Evolutionary conservation across 2,329 filamentous ascomycete species (phyloP), one percentile per base, ranked within the genome.

Genomic region (Apiospora kogelbergensis): DNA sequence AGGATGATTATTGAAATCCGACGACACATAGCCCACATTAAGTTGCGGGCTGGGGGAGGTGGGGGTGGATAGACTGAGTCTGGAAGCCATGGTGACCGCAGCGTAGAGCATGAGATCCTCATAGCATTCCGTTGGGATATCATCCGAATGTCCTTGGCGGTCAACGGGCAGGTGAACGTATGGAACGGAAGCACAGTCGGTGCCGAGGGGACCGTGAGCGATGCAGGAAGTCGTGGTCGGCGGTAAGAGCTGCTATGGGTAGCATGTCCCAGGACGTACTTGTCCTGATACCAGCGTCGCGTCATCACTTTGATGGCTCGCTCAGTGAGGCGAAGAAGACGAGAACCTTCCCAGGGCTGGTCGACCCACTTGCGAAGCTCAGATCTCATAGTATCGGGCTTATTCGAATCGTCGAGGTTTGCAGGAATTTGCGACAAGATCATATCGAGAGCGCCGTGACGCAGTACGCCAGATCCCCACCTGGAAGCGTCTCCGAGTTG

Each of bases 1-100:
- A 4, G 96, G 96, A 78, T 99, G 96, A 75, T 99, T 99, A 78
- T 99, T 99, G 81, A 99, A 99, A 80, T 99, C 96, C 0, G 96
- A 98, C 3, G 96, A 98, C 45, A 99, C 90, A 79, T 99, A 99
- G 63, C 96, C 96, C 70, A 99, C 90, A 73, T 94, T 95, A n/a
- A 99, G 85, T 72, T 91, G 89, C 0, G 95, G 94, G 57, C 84
- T 86, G 1, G 96, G 96, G 96, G 95, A 2, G 88, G 80, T 0
- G 96, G 96, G 2, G 96, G 96, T n/a, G 89, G 88, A 75, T 93
- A 97, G 0, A 98, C 93, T 0, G 90, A 90, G 63, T 82, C 78
- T 7, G 95, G 91, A 64, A 99, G 87, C 96, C 96, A 99, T 5
- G 94, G 89, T 1, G 94, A 90, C 69, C 91, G 90, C 20, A 99